Base-by-base conservation (phyloP, 306 rosid genomes). In the Fragaria iinumae region DNA sequence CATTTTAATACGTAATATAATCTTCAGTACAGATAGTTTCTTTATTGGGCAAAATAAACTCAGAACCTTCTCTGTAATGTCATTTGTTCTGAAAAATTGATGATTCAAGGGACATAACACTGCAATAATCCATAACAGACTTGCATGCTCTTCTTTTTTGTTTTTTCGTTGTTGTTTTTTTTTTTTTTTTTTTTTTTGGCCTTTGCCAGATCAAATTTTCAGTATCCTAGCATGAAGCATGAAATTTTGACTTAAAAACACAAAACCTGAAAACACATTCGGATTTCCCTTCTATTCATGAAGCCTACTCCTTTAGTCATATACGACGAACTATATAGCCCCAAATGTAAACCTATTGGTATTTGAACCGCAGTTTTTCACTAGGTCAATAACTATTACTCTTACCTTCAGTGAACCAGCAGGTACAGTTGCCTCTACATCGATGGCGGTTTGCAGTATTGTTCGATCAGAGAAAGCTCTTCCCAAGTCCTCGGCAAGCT, bases 381-480 rank as follows among this genome's bases (percentile, higher is more conserved):
- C 11, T 43, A 32, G 4, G 38, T 11, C 34, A 45, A 43, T 75
- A 43, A 57, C 21, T 74, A 63, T n/a, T 10, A 56, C 8, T 12
- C 76, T 84, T 85, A 92, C 98, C 98, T 90, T 90, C 81, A 88
- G 16, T 36, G 89, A 81, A 79, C 90, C 88, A 55, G 82, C 71
- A 13, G 93, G 82, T 80, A 90, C 45, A 41, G 86, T 62, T 64
- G 90, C 84, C 83, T 94, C 98, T 8, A 84, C 85, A 52, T 90
- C 89, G 11, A 88, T 36, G 71, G 92, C 88, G 10, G 81, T 88
- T 77, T 86, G 89, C 80, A 90, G 79, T 73, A 87, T 81, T 29
- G 88, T 81, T 67, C 90, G 85, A 73, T 92, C 96, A 11, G 98
- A 86, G 85, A 89, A 95, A 87, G 96, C 97, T 92, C 89, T 88